These are phyloP conservation scores for Hansenula lynferdii DNA, from an alignment of 1,139 yeast species.

Conservation along the genomic window DNA sequence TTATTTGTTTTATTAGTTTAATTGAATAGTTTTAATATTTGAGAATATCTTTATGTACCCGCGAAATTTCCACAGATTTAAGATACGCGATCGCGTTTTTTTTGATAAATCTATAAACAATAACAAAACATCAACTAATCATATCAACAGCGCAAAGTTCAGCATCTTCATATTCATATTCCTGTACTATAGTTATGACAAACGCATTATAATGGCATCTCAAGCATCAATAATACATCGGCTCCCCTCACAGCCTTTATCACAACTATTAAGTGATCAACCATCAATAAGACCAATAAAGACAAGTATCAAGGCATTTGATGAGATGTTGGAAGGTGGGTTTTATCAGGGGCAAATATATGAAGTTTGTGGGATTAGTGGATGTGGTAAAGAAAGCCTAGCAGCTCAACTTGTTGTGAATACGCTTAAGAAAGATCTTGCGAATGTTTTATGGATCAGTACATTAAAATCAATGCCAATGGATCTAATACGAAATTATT, in stretches of 20 bases:
- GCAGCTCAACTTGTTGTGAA: slow-evolving; percentile 11
- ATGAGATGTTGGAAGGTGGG: slow-evolving; percentile 18
- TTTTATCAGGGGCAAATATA: slow-evolving; percentile 18
- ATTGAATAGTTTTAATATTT: too few relatives aligned
- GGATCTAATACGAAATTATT: slow-evolving; percentile 1
- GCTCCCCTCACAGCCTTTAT: slow-evolving; percentile 14
- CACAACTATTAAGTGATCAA: slow-evolving; percentile 14
- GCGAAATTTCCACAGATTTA: too few relatives aligned
- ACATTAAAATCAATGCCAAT: slow-evolving; percentile 1
- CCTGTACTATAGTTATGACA: background rate
- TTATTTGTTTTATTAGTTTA: background rate
- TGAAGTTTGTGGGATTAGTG: slow-evolving; percentile 17
- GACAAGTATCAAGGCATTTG: slow-evolving; percentile 10
- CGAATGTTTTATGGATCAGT: slow-evolving; percentile 17
- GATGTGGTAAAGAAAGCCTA: slow-evolving; percentile 15
- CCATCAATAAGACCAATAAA: slow-evolving; percentile 14
- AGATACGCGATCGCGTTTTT: too few relatives aligned
- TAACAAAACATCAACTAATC: too few relatives aligned
- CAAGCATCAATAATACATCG: slow-evolving; percentile 7
- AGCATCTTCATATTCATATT: background rate
- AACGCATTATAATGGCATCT: background rate
- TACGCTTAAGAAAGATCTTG: slow-evolving; percentile 10
- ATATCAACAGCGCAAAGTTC: too few relatives aligned
- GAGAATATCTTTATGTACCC: too few relatives aligned
- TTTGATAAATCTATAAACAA: too few relatives aligned